phyloP scores from a whole-genome alignment of 257 asterid species.

The Salvia hispanica region DNA sequence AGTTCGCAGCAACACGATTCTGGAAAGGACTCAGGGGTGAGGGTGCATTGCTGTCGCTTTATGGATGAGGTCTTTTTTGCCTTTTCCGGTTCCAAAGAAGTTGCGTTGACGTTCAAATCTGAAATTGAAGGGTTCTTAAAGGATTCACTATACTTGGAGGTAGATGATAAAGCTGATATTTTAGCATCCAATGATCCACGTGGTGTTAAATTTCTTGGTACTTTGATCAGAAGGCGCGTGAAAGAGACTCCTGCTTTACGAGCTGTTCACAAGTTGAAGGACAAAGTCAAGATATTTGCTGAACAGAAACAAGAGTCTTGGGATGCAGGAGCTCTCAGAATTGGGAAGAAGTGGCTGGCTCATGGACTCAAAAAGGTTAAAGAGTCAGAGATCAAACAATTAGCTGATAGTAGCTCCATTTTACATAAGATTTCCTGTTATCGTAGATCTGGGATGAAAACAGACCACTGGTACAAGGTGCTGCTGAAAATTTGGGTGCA shows the following conservation, averaged over 20 bases:
- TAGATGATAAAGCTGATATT: conserved; percentile 46
- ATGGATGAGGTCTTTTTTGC: conserved; percentile 89
- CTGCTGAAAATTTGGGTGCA: conserved; percentile 83
- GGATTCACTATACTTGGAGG: conserved; percentile 60
- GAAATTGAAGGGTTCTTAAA: conserved; percentile 61
- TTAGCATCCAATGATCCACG: conserved; percentile 51
- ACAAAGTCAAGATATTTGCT: conserved; percentile 63
- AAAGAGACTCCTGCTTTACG: conserved; percentile 66
- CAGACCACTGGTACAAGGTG: conserved; percentile 90
- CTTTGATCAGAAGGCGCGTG: conserved; percentile 53
- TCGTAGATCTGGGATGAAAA: conserved; percentile 86
- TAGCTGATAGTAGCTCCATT: conserved; percentile 56
- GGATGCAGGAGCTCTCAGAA: conserved; percentile 70
- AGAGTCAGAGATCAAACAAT: conserved; percentile 86
- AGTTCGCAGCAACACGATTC: conserved; percentile 25
- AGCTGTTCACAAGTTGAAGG: conserved; percentile 86
- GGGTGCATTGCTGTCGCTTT: conserved; percentile 79
- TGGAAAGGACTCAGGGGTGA: conserved; percentile 46
- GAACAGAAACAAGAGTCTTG: conserved; percentile 78
- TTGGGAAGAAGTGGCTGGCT: conserved; percentile 86
- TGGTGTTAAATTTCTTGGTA: conserved; percentile 77
- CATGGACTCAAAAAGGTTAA: conserved; percentile 91
- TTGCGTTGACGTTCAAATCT: conserved; percentile 57
- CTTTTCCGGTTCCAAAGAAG: conserved; percentile 74
- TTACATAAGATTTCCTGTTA: conserved; percentile 57